phyloP scores from a whole-genome alignment of 768 basidiomycete species.

The Tulasnella sp. region DNA sequence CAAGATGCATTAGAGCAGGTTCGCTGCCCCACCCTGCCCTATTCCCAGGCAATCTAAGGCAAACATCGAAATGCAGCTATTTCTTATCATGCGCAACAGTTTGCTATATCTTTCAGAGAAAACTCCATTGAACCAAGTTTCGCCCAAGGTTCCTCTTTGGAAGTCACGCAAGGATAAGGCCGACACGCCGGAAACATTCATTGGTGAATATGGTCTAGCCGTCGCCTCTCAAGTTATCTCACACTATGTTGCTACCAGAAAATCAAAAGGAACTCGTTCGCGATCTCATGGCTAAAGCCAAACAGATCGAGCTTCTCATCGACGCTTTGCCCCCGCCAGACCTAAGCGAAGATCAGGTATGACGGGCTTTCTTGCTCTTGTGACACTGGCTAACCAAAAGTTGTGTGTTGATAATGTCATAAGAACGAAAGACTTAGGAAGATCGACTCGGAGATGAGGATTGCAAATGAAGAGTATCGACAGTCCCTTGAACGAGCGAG shows the following conservation, averaged over 20 bases:
- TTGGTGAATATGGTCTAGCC: constrained; percentile 48
- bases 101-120: constrained; percentile 75
- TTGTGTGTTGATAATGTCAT: neutral
- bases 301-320: constrained; percentile 83
- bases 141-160: constrained; percentile 75
- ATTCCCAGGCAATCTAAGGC: neutral
- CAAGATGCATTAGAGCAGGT: constrained; percentile 93
- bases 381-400: neutral
- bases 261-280: constrained; percentile 80
- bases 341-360: constrained; percentile 69
- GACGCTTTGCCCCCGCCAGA: constrained; percentile 74
- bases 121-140: constrained; percentile 73
- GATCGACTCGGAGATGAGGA: constrained; percentile 66
- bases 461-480: constrained; percentile 72
- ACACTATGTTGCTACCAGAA: constrained; percentile 44
- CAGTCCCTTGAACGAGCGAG: constrained; percentile 71
- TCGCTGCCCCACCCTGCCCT: constrained; percentile 24
- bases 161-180: constrained; percentile 67
- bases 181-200: constrained; percentile 68
- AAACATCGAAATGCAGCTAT: constrained; percentile 49
- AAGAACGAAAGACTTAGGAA: constrained; percentile 64
- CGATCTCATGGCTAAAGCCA: constrained; percentile 81
- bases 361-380: constrained; percentile 26
- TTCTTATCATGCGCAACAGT: constrained; percentile 82
- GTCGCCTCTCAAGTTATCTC: neutral